Conservation (phyloP, 164 flowering plant genomes). For the Dillenia suffruticosa region DNA sequence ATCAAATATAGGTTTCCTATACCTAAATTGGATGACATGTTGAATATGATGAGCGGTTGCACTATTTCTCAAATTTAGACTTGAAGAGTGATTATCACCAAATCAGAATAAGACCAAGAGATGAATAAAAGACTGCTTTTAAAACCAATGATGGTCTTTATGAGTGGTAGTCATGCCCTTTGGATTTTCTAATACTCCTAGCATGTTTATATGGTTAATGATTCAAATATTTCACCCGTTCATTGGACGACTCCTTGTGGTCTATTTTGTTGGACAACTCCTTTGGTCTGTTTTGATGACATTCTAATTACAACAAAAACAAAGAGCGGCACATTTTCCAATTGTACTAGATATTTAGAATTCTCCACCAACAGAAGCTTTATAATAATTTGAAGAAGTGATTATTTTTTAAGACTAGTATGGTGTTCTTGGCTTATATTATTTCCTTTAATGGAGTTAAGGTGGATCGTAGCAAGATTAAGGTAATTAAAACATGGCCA, state of each 20-base stretch:
- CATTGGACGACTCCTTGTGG: neutral
- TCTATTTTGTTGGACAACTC: conserved; percentile 1
- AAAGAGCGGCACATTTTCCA: neutral
- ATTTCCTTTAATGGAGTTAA: neutral
- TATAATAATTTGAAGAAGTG: neutral
- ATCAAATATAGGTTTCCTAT: conserved; percentile 1
- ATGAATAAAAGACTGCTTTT: neutral
- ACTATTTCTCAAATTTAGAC: neutral
- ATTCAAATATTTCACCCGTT: neutral
- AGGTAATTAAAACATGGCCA: conserved; percentile 1
- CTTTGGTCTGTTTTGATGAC: neutral
- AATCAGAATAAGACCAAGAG: neutral
- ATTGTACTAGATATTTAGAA: neutral
- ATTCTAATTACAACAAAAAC: neutral
- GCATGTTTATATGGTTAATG: no score
- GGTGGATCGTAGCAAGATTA: neutral
- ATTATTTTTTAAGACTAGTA: neutral
- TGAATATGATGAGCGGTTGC: neutral
- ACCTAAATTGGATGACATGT: neutral
- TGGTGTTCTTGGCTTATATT: conserved; percentile 1
- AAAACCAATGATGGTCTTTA: no score
- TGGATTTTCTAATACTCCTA: neutral
- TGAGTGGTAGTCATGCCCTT: neutral
- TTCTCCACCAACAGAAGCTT: neutral
- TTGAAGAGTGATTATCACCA: neutral